Conservation (phyloP, 305 asterid genomes). For the Ajuga reptans region DNA sequence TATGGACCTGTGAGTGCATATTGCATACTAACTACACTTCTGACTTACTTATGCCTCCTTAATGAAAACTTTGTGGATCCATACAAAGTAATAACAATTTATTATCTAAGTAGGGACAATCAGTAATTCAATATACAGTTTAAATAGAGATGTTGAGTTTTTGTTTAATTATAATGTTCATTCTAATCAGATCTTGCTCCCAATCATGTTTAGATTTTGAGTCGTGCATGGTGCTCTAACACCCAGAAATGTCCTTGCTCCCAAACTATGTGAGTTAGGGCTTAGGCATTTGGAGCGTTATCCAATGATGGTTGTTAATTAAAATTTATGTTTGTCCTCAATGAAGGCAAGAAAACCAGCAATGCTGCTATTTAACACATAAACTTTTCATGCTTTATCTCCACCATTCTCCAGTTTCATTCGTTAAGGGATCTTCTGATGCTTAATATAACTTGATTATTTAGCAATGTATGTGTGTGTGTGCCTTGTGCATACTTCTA, state of each 20-base stretch:
- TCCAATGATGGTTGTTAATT: not conserved
- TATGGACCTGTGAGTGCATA: constrained; percentile 6
- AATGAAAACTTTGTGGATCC: not conserved
- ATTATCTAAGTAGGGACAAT: not conserved
- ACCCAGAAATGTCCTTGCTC: not conserved
- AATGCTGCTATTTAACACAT: not conserved
- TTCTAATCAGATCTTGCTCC: not conserved
- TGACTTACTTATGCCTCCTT: not conserved
- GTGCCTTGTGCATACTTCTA: constrained; percentile 1
- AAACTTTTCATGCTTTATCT: too few species aligned
- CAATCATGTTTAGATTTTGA: not conserved
- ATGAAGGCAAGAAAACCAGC: not conserved
- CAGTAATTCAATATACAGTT: not conserved
- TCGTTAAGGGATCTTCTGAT: not conserved
- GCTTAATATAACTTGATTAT: not conserved
- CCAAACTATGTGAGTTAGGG: not conserved
- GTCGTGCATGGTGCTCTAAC: too few species aligned
- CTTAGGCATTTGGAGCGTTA: not conserved
- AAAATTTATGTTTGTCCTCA: not conserved
- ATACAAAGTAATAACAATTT: not conserved
- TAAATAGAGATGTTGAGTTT: not conserved
- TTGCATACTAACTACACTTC: not conserved
- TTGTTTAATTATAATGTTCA: not conserved
- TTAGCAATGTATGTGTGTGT: not conserved
- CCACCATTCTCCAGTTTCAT: not conserved